Percentiles rank a stretch among this genome's conserved stretches.
These are phyloP conservation scores for Saccharomyces mikatae DNA, from an alignment of 805 yeast genomes.

Conservation along the genomic window DNA sequence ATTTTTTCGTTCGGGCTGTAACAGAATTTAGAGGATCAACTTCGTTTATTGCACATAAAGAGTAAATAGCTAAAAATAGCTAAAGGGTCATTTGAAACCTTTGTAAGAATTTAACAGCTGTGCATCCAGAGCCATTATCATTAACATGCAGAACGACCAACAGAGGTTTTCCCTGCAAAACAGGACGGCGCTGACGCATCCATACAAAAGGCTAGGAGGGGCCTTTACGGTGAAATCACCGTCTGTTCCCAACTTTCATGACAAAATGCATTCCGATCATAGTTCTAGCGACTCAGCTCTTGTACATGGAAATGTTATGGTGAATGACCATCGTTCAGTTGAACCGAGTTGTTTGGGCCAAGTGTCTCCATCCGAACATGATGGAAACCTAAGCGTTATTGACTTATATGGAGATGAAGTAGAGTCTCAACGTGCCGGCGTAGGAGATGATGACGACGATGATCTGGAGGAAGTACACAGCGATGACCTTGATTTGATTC, in stretches of 20 bases:
- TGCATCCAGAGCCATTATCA: not conserved
- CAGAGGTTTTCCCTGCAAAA: not conserved
- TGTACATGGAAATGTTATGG: not conserved
- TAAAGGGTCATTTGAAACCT: not conserved
- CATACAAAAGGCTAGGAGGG: not conserved
- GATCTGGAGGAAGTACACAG: not conserved
- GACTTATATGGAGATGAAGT: conserved; percentile 31
- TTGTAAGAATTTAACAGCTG: not conserved
- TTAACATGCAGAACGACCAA: not conserved
- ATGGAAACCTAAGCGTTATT: conserved; percentile 31
- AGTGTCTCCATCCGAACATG: conserved; percentile 10
- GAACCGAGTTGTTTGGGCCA: not conserved
- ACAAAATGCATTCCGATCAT: conserved; percentile 1
- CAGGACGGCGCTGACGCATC: not conserved
- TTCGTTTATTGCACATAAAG: not conserved
- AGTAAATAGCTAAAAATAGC: not conserved
- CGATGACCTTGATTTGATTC: not conserved
- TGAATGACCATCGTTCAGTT: not conserved
- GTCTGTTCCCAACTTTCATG: conserved; percentile 18
- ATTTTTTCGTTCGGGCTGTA: not conserved
- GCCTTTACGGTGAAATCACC: conserved; percentile 11
- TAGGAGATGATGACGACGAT: conserved; percentile 1
- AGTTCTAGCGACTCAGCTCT: conserved; percentile 9
- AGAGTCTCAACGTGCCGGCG: conserved; percentile 9
- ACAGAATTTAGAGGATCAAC: not conserved